phyloP scores from a whole-genome alignment of 345 rosid genomes.

The Eucalyptus sideroxylon region DNA sequence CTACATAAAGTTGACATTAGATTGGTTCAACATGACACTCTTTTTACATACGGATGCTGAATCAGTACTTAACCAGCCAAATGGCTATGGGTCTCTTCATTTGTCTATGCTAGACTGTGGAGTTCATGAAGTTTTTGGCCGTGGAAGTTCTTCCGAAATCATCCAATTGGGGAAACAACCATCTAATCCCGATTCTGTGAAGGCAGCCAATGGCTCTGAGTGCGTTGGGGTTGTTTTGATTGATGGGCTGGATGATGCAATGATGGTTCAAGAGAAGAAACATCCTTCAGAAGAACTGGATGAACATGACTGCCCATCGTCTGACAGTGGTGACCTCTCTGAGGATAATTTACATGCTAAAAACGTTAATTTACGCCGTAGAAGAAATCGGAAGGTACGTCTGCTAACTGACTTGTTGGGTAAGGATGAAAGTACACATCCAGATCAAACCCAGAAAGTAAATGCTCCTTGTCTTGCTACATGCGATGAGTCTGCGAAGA shows the following conservation, averaged over 20 bases:
- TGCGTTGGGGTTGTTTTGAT: slow-evolving; percentile 8
- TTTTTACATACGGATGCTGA: slow-evolving; percentile 1
- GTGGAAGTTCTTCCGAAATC: slow-evolving; percentile 1
- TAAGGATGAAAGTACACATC: slow-evolving; percentile 15
- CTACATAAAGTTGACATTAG: not conserved
- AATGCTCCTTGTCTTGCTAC: slow-evolving; percentile 12
- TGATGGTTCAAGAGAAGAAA: slow-evolving; percentile 6
- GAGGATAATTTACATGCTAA: slow-evolving; percentile 10
- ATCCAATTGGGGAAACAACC: slow-evolving; percentile 4
- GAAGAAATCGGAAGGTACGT: slow-evolving; percentile 57
- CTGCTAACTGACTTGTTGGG: slow-evolving; percentile 65
- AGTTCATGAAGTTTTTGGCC: slow-evolving; percentile 6
- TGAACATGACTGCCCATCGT: slow-evolving; percentile 25
- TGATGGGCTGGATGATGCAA: slow-evolving; percentile 13
- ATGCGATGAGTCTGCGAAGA: slow-evolving; percentile 11
- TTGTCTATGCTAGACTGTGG: not conserved
- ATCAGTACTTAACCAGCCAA: slow-evolving; percentile 11
- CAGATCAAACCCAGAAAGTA: slow-evolving; percentile 4
- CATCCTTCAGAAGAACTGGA: slow-evolving; percentile 18
- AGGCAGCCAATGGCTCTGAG: slow-evolving; percentile 3
- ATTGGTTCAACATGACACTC: not conserved
- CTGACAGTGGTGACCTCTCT: slow-evolving; percentile 42
- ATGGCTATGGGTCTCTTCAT: slow-evolving; percentile 5
- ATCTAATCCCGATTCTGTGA: not conserved
- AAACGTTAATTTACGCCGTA: slow-evolving; percentile 34